Percentiles rank a stretch among this genome's conserved stretches.
Conservation (phyloP, 768 basidiomycete species). For the Leccinum subtestaceum region DNA sequence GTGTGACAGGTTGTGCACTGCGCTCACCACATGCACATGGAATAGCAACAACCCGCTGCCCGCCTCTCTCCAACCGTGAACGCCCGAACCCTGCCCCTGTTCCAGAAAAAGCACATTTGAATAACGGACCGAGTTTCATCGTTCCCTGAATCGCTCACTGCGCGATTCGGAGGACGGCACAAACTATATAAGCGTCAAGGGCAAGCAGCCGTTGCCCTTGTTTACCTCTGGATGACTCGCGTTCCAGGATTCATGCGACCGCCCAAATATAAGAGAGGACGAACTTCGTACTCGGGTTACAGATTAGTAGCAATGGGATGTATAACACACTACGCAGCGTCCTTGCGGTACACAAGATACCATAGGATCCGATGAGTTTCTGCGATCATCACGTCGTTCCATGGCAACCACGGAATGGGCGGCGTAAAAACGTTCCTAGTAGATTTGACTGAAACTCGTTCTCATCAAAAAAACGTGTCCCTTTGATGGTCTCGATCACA, state of each 20-base stretch:
- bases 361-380: not conserved
- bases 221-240: not conserved
- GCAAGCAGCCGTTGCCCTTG: not conserved
- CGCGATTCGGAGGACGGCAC: not conserved
- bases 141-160: not conserved
- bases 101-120: not conserved
- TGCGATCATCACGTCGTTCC: not conserved
- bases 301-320: not conserved
- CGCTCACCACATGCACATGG: not conserved
- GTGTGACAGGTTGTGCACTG: not conserved
- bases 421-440: not conserved
- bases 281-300: not conserved
- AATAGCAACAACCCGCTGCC: not conserved
- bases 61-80: not conserved
- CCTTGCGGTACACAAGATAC: not conserved
- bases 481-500: not conserved
- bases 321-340: not conserved
- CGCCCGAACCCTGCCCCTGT: not conserved
- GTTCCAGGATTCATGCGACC: not conserved
- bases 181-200: not conserved
- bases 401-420: not conserved
- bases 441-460: not conserved
- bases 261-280: not conserved
- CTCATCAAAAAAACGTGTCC: not conserved
- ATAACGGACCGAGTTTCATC: not conserved